Evolutionary conservation across 192 early-diverging fungal genomes (phyloP).

Genomic region (Geosiphon pyriformis): DNA sequence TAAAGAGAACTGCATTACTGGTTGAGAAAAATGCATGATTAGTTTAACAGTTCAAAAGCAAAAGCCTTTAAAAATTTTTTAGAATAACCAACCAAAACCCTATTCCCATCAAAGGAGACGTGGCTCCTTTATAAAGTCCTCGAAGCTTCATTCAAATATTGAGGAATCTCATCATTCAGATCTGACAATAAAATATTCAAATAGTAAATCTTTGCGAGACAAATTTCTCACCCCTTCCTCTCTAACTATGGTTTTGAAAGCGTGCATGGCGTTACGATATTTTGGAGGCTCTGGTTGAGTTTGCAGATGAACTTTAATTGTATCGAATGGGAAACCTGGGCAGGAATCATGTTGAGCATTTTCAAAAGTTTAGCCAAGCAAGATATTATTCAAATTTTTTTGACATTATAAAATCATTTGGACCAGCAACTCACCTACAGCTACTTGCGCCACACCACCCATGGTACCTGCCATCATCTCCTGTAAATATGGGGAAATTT

Average conservation of each 20-base stretch:
- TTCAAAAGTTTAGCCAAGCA: neutral
- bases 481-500: no score
- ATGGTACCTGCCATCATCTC: neutral
- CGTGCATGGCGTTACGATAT: constrained; percentile 56
- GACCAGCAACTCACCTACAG: neutral
- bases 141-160: constrained; percentile 32
- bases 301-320: constrained; percentile 63
- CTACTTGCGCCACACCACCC: neutral
- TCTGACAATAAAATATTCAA: neutral
- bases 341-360: neutral
- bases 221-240: constrained; percentile 52
- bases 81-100: constrained; percentile 57
- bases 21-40: neutral
- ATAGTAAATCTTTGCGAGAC: constrained; percentile 2
- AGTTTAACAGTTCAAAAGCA: neutral
- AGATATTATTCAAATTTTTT: neutral
- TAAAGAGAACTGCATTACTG: constrained; percentile 68
- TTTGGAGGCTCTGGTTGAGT: constrained; percentile 51
- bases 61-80: neutral
- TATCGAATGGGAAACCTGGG: constrained; percentile 63
- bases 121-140: constrained; percentile 67
- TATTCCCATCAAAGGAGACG: constrained; percentile 63
- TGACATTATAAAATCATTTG: neutral
- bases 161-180: neutral
- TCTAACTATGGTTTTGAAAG: constrained; percentile 43